Conservation (phyloP, 805 yeast genomes). For the Metschnikowia proteae region DNA sequence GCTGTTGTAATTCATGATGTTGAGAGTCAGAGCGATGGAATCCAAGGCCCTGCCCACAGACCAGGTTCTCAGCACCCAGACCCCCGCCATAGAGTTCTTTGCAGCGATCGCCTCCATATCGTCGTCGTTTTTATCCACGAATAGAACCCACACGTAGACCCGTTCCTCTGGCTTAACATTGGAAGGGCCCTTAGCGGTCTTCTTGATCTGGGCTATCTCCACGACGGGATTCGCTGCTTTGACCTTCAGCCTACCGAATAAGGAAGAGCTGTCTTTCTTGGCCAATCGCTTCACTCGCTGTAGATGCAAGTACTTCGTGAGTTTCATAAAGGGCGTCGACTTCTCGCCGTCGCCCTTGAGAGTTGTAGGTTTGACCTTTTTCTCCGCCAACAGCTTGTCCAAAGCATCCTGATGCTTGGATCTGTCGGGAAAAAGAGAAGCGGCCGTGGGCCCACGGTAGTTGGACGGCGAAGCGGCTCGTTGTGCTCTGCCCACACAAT, state of each 20-base stretch:
- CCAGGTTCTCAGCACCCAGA: conserved; percentile 54
- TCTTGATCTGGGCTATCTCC: conserved; percentile 39
- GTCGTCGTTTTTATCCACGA: conserved; percentile 32
- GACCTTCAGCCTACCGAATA: conserved; percentile 7
- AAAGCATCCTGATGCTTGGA: conserved; percentile 37
- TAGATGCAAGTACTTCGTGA: conserved; percentile 16
- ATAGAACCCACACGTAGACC: conserved; percentile 47
- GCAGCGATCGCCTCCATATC: conserved; percentile 24
- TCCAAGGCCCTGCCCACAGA: conserved; percentile 59
- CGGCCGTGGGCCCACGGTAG: conserved; percentile 36
- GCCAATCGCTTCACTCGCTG: conserved; percentile 22
- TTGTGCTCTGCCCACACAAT: conserved; percentile 24
- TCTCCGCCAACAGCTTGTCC: conserved; percentile 19
- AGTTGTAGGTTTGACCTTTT: conserved; percentile 17
- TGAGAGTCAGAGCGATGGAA: conserved; percentile 44
- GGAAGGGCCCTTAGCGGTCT: conserved; percentile 50
- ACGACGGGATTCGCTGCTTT: conserved; percentile 19
- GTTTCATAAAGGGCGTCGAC: conserved; percentile 15
- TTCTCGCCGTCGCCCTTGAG: conserved; percentile 16
- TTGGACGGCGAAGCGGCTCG: conserved; percentile 10
- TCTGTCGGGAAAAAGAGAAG: conserved; percentile 51
- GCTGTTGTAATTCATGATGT: conserved; percentile 49
- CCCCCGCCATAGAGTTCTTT: conserved; percentile 27
- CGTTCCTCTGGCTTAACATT: conserved; percentile 43
- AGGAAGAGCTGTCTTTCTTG: conserved; percentile 4